Percentiles rank a stretch among this genome's conserved stretches.
Evolutionary conservation across 352 stramenopile genomes (phyloP).

Genomic region (Pythium guiyangense): DNA sequence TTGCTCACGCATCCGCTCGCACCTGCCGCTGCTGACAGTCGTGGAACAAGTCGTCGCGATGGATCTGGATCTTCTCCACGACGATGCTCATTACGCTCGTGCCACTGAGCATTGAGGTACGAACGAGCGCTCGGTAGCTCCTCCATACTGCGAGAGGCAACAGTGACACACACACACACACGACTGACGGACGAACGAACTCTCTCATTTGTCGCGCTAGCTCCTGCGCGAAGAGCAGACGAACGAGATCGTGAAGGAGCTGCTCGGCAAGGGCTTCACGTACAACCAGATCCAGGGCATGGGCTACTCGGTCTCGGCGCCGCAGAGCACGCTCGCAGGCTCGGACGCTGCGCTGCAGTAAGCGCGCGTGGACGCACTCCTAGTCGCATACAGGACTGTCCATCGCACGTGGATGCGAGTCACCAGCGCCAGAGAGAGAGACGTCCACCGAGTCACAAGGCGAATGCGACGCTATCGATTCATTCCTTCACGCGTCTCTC

Average conservation of each 20-base stretch:
- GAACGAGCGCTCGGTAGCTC: slow-evolving; percentile 3
- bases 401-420: not conserved
- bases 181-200: not conserved
- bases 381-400: too few species aligned
- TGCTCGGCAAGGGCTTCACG: slow-evolving; percentile 76
- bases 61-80: slow-evolving; percentile 80
- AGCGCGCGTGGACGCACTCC: too few species aligned
- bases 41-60: slow-evolving; percentile 57
- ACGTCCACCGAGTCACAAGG: not conserved
- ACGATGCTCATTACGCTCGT: slow-evolving; percentile 83
- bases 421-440: not conserved
- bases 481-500: not conserved
- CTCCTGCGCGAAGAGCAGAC: slow-evolving; percentile 81
- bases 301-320: slow-evolving; percentile 72
- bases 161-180: too few species aligned
- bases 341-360: slow-evolving; percentile 42
- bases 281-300: slow-evolving; percentile 84
- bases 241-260: slow-evolving; percentile 80
- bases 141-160: not conserved
- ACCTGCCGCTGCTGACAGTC: slow-evolving; percentile 24
- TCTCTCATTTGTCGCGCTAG: slow-evolving; percentile 18
- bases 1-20: slow-evolving; percentile 4
- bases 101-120: slow-evolving; percentile 81
- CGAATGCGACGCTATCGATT: not conserved
- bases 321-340: slow-evolving; percentile 55